Percentiles rank a stretch among this genome's conserved stretches.
Evolutionary conservation across 192 early-diverging fungal genomes (phyloP).

Genomic region (Coemansia sp.): DNA sequence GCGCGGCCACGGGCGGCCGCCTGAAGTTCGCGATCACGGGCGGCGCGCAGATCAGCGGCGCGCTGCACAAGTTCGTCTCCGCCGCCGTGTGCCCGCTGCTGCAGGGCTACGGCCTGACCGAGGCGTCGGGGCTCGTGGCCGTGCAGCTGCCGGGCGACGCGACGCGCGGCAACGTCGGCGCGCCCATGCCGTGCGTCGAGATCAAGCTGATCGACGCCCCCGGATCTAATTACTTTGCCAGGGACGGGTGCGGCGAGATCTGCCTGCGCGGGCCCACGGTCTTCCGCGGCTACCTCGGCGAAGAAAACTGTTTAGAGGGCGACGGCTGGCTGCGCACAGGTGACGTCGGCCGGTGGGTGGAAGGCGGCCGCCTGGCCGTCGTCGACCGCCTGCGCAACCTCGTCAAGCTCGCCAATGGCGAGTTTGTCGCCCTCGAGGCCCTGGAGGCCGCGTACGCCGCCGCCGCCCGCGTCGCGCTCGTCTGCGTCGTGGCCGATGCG

Average conservation of each 20-base stretch:
- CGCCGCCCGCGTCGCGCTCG: slow-evolving; percentile 66
- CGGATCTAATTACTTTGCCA: slow-evolving; percentile 60
- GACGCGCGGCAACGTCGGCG: slow-evolving; percentile 63
- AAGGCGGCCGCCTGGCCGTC: slow-evolving; percentile 71
- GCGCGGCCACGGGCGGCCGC: slow-evolving; percentile 78
- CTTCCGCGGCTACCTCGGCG: slow-evolving; percentile 79
- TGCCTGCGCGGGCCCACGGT: slow-evolving; percentile 78
- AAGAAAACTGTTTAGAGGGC: slow-evolving; percentile 59
- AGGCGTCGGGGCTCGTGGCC: slow-evolving; percentile 69
- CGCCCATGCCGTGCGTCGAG: slow-evolving; percentile 71
- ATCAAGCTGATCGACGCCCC: slow-evolving; percentile 76
- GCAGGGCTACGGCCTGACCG: slow-evolving; percentile 85
- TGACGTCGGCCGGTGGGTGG: slow-evolving; percentile 82
- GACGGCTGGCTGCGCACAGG: slow-evolving; percentile 90
- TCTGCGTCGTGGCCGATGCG: slow-evolving; percentile 73
- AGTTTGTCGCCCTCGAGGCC: slow-evolving; percentile 93
- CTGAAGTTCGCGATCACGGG: slow-evolving; percentile 77
- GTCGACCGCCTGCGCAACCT: slow-evolving; percentile 95
- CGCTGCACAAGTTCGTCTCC: slow-evolving; percentile 81
- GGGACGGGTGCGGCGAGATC: slow-evolving; percentile 71
- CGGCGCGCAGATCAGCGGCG: slow-evolving; percentile 81
- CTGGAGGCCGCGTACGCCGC: slow-evolving; percentile 87
- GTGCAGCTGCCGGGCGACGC: slow-evolving; percentile 62
- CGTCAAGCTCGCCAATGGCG: slow-evolving; percentile 86
- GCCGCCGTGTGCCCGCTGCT: slow-evolving; percentile 74